A percentile compares a stretch with the other conserved stretches of the same genome.
Conservation (phyloP, 345 rosid species). For the Trapa incisa region DNA sequence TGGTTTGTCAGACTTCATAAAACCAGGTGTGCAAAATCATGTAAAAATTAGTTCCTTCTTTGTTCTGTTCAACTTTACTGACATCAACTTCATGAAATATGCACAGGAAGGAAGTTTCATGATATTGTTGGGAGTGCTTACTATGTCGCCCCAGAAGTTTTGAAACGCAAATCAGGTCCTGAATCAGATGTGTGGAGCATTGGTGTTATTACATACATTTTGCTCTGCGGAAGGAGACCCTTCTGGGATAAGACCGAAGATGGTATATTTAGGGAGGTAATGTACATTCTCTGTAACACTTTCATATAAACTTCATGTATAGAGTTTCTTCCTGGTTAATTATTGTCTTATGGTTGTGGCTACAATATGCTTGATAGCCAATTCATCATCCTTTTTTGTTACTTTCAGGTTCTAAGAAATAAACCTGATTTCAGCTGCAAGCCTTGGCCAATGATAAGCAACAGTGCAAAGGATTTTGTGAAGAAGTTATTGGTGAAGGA, state of each 20-base stretch:
- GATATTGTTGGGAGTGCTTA: conserved; percentile 96
- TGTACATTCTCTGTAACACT: background rate
- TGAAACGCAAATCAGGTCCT: conserved; percentile 90
- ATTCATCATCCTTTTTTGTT: background rate
- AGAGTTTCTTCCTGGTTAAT: no score
- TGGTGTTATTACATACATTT: conserved; percentile 89
- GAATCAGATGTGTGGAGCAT: conserved; percentile 99
- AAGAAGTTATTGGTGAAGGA: conserved; percentile 87
- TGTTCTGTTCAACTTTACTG: no score
- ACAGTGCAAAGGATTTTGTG: conserved; percentile 81
- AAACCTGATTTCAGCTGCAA: conserved; percentile 86
- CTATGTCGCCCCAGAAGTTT: conserved; percentile 96
- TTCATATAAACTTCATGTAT: no score
- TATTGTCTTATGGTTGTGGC: no score
- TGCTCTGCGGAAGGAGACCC: conserved; percentile 88
- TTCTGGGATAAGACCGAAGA: conserved; percentile 99
- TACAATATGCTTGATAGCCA: no score
- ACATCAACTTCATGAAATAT: no score
- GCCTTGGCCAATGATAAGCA: conserved; percentile 90
- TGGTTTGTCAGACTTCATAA: conserved; percentile 95
- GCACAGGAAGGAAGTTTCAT: conserved; percentile 55
- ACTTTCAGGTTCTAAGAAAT: conserved; percentile 55
- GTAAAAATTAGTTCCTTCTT: no score
- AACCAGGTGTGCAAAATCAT: conserved; percentile 18
- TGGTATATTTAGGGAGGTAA: conserved; percentile 94